Conservation (phyloP, 2,329 filamentous ascomycete species). For the Fusarium haematococcum region DNA sequence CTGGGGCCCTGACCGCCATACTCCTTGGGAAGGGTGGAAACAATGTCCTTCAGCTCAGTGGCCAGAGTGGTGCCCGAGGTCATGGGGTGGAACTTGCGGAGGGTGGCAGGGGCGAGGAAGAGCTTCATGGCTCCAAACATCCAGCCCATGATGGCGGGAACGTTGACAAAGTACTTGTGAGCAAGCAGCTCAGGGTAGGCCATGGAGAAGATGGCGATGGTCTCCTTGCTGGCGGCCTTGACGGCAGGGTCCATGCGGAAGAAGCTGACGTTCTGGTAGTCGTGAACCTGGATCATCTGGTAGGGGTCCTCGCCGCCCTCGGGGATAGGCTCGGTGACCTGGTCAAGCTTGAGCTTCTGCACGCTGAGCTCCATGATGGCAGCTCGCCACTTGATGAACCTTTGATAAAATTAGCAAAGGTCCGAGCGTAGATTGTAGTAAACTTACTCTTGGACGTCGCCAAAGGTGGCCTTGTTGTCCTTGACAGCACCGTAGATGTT, state of each 20-base stretch:
- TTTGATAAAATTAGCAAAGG: constrained; percentile 51
- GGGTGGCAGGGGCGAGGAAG: constrained; percentile 78
- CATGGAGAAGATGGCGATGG: constrained; percentile 82
- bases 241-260: constrained; percentile 82
- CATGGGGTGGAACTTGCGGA: constrained; percentile 84
- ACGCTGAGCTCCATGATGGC: constrained; percentile 91
- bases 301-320: constrained; percentile 84
- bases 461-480: constrained; percentile 85
- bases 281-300: constrained; percentile 92
- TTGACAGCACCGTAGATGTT: constrained; percentile 94
- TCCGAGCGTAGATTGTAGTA: background rate
- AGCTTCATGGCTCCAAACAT: constrained; percentile 81
- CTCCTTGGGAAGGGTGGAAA: constrained; percentile 74
- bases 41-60: constrained; percentile 68
- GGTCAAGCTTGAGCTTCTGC: constrained; percentile 75
- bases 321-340: constrained; percentile 77
- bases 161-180: constrained; percentile 96
- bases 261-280: constrained; percentile 91
- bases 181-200: constrained; percentile 88
- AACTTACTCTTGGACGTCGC: constrained; percentile 81
- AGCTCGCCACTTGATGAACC: constrained; percentile 90
- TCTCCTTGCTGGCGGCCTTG: constrained; percentile 81
- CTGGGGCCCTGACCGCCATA: constrained; percentile 80
- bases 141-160: constrained; percentile 92
- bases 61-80: constrained; percentile 78